phyloP scores from a whole-genome alignment of 169 alveolate species.

The Cytauxzoon felis region DNA sequence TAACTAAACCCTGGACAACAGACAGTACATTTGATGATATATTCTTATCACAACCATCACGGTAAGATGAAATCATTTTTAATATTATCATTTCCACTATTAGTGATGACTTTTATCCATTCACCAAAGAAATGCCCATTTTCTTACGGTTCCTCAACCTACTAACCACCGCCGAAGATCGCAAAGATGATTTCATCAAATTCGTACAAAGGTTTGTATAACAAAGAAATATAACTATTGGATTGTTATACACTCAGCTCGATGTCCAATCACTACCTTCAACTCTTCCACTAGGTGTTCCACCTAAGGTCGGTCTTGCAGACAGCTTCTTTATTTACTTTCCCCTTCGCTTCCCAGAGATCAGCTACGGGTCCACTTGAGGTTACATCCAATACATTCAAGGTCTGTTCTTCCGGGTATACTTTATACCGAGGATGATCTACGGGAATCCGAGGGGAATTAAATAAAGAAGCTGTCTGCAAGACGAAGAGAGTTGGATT shows the following conservation, averaged over 20 bases:
- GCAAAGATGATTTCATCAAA: constrained; percentile 74
- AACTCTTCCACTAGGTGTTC: no score
- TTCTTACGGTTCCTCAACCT: constrained; percentile 78
- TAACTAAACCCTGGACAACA: constrained; percentile 77
- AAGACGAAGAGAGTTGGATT: no score
- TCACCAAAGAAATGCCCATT: constrained; percentile 79
- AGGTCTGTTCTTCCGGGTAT: no score
- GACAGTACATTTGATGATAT: constrained; percentile 80
- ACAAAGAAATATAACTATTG: neutral
- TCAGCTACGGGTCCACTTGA: no score
- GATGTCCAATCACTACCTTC: no score
- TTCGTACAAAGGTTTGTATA: constrained; percentile 72
- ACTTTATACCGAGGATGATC: no score
- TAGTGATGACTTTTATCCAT: constrained; percentile 72
- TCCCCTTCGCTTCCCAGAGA: no score
- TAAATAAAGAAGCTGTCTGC: no score
- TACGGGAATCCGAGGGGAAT: no score
- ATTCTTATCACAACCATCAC: constrained; percentile 77
- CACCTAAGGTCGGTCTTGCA: no score
- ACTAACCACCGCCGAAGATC: constrained; percentile 74
- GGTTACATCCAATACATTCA: no score
- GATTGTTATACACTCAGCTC: neutral
- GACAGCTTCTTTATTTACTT: no score
- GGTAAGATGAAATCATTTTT: constrained; percentile 27
- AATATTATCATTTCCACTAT: neutral